Percentiles rank a stretch among this genome's conserved stretches.
phyloP scores from a whole-genome alignment of 2,329 filamentous ascomycete species.

The Hypoxylon sp. region DNA sequence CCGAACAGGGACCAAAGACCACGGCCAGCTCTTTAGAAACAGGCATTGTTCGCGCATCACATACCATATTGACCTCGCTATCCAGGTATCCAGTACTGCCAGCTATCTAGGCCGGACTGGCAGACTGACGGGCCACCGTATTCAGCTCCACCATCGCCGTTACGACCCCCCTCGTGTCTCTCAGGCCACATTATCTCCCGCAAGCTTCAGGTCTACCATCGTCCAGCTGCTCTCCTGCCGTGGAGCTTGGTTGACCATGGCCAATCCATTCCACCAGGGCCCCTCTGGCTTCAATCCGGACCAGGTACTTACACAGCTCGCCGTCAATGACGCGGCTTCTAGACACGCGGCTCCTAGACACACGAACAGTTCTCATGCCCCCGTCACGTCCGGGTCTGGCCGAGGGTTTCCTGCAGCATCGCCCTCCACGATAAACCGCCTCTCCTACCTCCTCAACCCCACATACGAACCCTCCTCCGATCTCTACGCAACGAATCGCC shows the following conservation, averaged over 20 bases:
- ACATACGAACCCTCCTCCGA: slow-evolving; percentile 50
- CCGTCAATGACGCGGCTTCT: too few species aligned
- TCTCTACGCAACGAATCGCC: slow-evolving; percentile 42
- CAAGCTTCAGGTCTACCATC: slow-evolving; percentile 15
- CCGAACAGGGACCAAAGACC: not conserved
- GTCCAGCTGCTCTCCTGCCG: slow-evolving; percentile 14
- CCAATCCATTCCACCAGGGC: slow-evolving; percentile 53
- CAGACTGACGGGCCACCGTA: not conserved
- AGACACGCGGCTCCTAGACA: slow-evolving; percentile 48
- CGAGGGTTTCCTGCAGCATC: slow-evolving; percentile 35
- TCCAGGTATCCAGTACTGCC: not conserved
- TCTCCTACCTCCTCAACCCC: slow-evolving; percentile 64
- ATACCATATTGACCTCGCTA: not conserved
- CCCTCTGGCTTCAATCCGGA: slow-evolving; percentile 47
- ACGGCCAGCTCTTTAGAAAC: slow-evolving; percentile 11
- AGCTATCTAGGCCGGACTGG: too few species aligned
- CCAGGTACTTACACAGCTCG: slow-evolving; percentile 44
- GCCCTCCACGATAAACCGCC: slow-evolving; percentile 51
- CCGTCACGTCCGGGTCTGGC: slow-evolving; percentile 50
- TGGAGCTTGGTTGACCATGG: slow-evolving; percentile 47
- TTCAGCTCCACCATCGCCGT: not conserved
- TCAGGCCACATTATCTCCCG: slow-evolving; percentile 5
- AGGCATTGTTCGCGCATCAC: slow-evolving; percentile 3
- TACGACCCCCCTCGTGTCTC: not conserved
- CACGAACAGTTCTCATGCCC: slow-evolving; percentile 51